phyloP scores from a whole-genome alignment of 192 early-diverging fungal genomes.

The Jimgerdemannia lactiflua region DNA sequence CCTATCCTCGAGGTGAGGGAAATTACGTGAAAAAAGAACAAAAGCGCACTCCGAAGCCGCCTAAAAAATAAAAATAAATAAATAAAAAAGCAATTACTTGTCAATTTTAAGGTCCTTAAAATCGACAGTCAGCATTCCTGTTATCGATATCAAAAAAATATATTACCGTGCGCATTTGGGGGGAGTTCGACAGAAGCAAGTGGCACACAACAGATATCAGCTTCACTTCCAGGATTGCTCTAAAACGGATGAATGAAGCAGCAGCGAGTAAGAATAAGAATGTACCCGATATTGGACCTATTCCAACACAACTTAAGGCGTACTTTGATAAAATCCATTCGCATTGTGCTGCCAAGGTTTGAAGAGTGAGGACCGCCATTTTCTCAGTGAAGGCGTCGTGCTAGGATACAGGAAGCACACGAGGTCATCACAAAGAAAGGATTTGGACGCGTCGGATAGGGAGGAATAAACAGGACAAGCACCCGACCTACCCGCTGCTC shows the following conservation, averaged over 20 bases:
- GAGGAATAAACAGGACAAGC: background rate
- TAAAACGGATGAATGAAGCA: constrained; percentile 16
- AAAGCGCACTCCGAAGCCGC: constrained; percentile 49
- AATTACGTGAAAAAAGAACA: constrained; percentile 32
- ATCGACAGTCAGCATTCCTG: too few relatives aligned
- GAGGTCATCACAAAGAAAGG: background rate
- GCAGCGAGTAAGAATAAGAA: constrained; percentile 27
- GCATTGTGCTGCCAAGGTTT: constrained; percentile 17
- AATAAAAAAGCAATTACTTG: too few relatives aligned
- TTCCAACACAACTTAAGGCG: constrained; percentile 22
- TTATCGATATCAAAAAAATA: background rate
- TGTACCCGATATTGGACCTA: background rate
- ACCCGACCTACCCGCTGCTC: constrained; percentile 12
- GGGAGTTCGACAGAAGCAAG: constrained; percentile 5
- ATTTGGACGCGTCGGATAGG: too few relatives aligned
- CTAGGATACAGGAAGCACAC: background rate
- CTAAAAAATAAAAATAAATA: constrained; percentile 15
- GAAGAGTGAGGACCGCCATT: constrained; percentile 16
- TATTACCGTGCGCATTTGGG: background rate
- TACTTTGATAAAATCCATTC: constrained; percentile 34
- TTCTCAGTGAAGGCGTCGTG: constrained; percentile 8
- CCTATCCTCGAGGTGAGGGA: constrained; percentile 25
- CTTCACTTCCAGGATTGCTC: constrained; percentile 16
- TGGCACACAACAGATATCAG: constrained; percentile 5
- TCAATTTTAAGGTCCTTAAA: too few relatives aligned